Conservation (phyloP, 257 asterid species). For the Rhazya stricta region DNA sequence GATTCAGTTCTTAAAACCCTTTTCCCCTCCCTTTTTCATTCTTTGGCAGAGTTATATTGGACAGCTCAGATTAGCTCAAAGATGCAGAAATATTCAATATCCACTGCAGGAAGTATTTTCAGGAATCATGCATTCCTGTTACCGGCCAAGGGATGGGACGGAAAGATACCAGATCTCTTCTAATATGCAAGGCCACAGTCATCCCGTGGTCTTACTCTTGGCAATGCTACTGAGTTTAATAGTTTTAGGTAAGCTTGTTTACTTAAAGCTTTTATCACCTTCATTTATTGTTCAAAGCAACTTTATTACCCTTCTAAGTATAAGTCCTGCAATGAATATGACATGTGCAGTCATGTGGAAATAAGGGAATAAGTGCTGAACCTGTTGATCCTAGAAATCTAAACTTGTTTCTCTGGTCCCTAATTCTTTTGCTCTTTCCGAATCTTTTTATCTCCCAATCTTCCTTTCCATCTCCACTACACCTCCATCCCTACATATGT, state of each 20-base stretch:
- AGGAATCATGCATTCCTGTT: neutral
- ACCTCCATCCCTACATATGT: neutral
- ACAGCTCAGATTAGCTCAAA: neutral
- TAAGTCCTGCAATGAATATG: neutral
- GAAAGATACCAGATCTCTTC: conserved; percentile 6
- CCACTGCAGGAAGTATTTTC: neutral
- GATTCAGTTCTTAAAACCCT: no score
- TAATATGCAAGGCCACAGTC: neutral
- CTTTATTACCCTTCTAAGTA: neutral
- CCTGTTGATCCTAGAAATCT: neutral
- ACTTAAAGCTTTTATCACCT: neutral
- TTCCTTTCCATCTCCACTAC: neutral
- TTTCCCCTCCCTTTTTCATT: neutral
- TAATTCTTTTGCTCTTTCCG: neutral
- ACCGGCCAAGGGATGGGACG: neutral
- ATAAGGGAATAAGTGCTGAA: neutral
- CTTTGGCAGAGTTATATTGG: neutral
- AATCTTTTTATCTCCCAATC: neutral
- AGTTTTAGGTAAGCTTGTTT: conserved; percentile 3
- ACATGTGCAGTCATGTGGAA: neutral
- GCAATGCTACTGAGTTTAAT: neutral
- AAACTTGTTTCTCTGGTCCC: neutral
- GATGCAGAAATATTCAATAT: conserved; percentile 1
- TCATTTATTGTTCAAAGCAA: neutral
- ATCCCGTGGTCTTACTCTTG: neutral